Evolutionary conservation across 148 eudicot genomes (phyloP), one percentile per base, ranked within the genome.

Genomic region (Bassia scoparia): DNA sequence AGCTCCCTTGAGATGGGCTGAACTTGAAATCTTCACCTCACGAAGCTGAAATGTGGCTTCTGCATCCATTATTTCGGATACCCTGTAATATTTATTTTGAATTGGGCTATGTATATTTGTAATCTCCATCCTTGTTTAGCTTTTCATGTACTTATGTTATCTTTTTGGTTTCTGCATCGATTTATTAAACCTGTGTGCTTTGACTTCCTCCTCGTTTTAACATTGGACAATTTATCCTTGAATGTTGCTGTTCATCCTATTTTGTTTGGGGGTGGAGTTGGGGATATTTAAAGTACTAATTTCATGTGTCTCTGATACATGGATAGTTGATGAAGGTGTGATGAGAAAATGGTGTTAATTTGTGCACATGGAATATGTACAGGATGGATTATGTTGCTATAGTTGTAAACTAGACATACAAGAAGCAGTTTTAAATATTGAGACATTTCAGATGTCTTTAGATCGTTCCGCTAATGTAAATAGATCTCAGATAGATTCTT

Each of bases 1-100:
- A 93, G 95, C n/a, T n/a, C n/a, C 23, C 80, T 90, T 56, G 98
- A 93, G 81, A 93, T n/a, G 98, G n/a, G 98, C 98, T 86, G 97
- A 93, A 82, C 71, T 90, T 78, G 98, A 93, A 82, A 93, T 88
- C 89, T 77, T 86, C 97, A 63, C 88, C 96, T 48, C 80, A 82
- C 72, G 98, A 93, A 79, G n/a, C n/a, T 77, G 89, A 87, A 72
- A 85, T 79, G 76, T 93, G 97, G 97, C 81, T 85, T 86, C 77
- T 93, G 71, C n/a, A 48, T 78, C 93, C 97, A 38, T 64, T 65
- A 56, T 90, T 33, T 78, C 82, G 27, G 82, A 74, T 26, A n/a
- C n/a, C n/a, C 68, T 84, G 98, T 93, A 88, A 86, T 61, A 70
- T 16, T 34, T 72, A n/a, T 67, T 11, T 17, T 69, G 34, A 41